Base-by-base conservation (phyloP, 257 asterid genomes). In the Primulina huaijiensis region DNA sequence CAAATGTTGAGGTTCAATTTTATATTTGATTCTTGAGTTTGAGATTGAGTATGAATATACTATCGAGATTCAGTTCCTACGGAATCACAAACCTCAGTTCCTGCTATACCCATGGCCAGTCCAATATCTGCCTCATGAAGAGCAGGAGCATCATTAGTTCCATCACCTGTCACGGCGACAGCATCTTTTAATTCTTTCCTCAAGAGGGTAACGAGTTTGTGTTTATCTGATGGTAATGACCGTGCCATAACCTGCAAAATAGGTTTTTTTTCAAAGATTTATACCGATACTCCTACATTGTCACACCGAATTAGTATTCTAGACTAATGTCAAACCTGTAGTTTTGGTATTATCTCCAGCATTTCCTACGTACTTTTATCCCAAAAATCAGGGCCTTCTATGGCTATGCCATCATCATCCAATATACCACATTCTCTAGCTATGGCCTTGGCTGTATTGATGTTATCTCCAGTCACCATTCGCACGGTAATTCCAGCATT, bases 381-480 rank as follows among this genome's bases (percentile, higher is more conserved):
- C 0, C 96, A 84, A 70, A 90, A 86, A 29, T 85, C 90, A 7
- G 84, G 69, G 3, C 97, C 97, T 80, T 90, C 97, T 3, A 90
- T 78, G 61, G 92, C 94, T 29, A 87, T 57, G 61, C 96, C 96
- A 74, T 84, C 92, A 64, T 75, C 80, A 25, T 87, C 88, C 74
- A 88, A 71, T 76, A 90, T 88, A 29, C 97, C 96, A 31, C 97
- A 87, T 80, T 90, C 97, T 78, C 58, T 81, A 55, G 97, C 97
- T 73, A 88, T 88, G 70, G 97, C 94, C 73, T 85, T 86, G 34
- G 97, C 97, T 38, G 97, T 90, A 53, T 86, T 75, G 29, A 90
- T 88, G 74, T 90, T 86, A 76, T 90, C 97, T 25, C 97, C 97
- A 14, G 97, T 90, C 12, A 88, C 92, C 97, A 90, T 90, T 67